Percentiles rank a stretch among this genome's conserved stretches.
Conservation (phyloP, 1,139 yeast species). For the Scheffersomyces titani region DNA sequence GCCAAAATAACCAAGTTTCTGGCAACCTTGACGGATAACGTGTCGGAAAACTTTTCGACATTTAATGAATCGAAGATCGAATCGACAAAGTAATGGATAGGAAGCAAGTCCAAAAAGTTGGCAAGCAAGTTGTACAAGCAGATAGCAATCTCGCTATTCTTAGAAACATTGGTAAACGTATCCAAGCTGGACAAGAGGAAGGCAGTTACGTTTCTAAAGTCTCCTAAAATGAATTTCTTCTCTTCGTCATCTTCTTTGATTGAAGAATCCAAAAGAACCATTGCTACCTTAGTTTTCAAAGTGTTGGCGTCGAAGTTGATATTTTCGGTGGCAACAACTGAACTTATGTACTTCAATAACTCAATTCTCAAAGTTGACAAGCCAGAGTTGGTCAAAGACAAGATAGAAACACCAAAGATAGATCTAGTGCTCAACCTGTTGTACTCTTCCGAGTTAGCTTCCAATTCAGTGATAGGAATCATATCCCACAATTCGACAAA, state of each 20-base stretch:
- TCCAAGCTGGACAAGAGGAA: conserved; percentile 41
- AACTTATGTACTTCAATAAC: conserved; percentile 55
- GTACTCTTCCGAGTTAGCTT: conserved; percentile 40
- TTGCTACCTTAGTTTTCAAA: conserved; percentile 61
- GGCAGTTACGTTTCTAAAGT: conserved; percentile 46
- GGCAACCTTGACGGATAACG: conserved; percentile 39
- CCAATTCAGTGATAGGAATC: conserved; percentile 43
- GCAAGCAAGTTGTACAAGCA: conserved; percentile 53
- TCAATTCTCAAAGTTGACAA: conserved; percentile 50
- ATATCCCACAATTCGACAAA: conserved; percentile 57
- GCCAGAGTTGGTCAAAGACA: conserved; percentile 52
- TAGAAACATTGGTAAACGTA: conserved; percentile 20
- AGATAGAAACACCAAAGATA: conserved; percentile 62
- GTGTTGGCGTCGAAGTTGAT: conserved; percentile 40
- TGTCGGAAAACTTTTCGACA: conserved; percentile 40
- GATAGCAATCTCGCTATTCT: conserved; percentile 19
- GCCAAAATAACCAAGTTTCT: conserved; percentile 61
- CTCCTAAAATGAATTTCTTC: conserved; percentile 32
- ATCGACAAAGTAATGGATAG: conserved; percentile 69
- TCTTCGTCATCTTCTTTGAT: conserved; percentile 20
- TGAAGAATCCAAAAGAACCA: conserved; percentile 52
- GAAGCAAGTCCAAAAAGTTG: conserved; percentile 66
- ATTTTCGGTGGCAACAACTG: conserved; percentile 41
- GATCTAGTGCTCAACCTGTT: conserved; percentile 52
- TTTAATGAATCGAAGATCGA: conserved; percentile 62